Conservation (phyloP, 2,329 filamentous ascomycete genomes). For the Aspergillus bombycis region DNA sequence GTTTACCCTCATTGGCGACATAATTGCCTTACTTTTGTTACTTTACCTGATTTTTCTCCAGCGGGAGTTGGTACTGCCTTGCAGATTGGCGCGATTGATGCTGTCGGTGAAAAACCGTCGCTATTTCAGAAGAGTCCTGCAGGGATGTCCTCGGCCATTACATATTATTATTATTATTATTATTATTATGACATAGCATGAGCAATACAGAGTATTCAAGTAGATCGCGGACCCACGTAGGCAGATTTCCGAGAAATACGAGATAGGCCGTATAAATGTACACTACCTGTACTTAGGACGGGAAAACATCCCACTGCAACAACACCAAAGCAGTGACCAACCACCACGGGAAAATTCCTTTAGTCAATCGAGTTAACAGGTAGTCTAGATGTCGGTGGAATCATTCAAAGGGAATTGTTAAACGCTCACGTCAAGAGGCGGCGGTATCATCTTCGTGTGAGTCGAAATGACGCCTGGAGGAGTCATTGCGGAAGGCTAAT, state of each 20-base stretch:
- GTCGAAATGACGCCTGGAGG: background rate
- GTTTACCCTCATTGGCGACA: conserved; percentile 21
- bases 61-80: conserved; percentile 39
- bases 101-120: conserved; percentile 19
- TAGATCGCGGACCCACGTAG: background rate
- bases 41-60: conserved; percentile 30
- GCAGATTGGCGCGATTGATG: conserved; percentile 21
- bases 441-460: background rate
- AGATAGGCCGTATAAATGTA: background rate
- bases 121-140: conserved; percentile 15
- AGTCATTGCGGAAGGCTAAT: background rate
- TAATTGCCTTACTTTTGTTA: conserved; percentile 18
- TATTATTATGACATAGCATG: conserved; percentile 4
- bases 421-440: background rate
- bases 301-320: background rate
- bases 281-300: background rate
- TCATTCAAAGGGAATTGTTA: background rate
- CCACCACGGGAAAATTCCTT: background rate
- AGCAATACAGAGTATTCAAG: background rate
- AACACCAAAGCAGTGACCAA: background rate
- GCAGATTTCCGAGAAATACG: background rate
- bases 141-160: conserved; percentile 12
- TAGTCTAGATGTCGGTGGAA: background rate
- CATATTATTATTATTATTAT: conserved; percentile 10
- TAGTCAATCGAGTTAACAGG: background rate